Conservation (phyloP, 805 yeast genomes). For the Saturnispora sanitii region DNA sequence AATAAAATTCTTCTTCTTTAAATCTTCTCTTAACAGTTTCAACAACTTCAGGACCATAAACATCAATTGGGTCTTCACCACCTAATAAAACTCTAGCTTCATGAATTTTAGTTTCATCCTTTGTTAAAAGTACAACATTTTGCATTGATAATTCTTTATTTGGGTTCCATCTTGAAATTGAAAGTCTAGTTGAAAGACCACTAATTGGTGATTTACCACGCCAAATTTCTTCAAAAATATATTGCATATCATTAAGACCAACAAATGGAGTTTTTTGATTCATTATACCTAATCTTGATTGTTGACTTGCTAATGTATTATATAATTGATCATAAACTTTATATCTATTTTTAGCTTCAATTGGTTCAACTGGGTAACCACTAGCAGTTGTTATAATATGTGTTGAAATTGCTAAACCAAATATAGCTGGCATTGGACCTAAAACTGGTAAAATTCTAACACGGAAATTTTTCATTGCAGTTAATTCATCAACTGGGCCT, state of each 20-base stretch:
- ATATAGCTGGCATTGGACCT: slow-evolving; percentile 95
- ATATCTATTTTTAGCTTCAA: slow-evolving; percentile 80
- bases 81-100: slow-evolving; percentile 68
- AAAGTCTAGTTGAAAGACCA: slow-evolving; percentile 68
- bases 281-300: slow-evolving; percentile 59
- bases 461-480: slow-evolving; percentile 82
- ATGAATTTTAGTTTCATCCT: slow-evolving; percentile 75
- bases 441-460: slow-evolving; percentile 91
- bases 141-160: slow-evolving; percentile 51
- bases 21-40: slow-evolving; percentile 53
- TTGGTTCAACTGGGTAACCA: slow-evolving; percentile 85
- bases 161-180: slow-evolving; percentile 82
- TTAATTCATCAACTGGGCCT: slow-evolving; percentile 78
- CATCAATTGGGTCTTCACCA: slow-evolving; percentile 49
- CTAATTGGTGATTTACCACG: slow-evolving; percentile 87
- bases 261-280: slow-evolving; percentile 67
- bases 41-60: slow-evolving; percentile 53
- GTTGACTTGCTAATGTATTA: slow-evolving; percentile 81
- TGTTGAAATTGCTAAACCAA: slow-evolving; percentile 85
- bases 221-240: slow-evolving; percentile 83
- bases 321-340: slow-evolving; percentile 77
- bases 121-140: slow-evolving; percentile 80
- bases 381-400: slow-evolving; percentile 69
- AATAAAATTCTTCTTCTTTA: slow-evolving; percentile 65
- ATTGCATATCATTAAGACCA: slow-evolving; percentile 62